Percentiles rank a stretch among this genome's conserved stretches.
Evolutionary conservation across 176 grass and related monocot species (phyloP).

Genomic region (Carex kokanica): DNA sequence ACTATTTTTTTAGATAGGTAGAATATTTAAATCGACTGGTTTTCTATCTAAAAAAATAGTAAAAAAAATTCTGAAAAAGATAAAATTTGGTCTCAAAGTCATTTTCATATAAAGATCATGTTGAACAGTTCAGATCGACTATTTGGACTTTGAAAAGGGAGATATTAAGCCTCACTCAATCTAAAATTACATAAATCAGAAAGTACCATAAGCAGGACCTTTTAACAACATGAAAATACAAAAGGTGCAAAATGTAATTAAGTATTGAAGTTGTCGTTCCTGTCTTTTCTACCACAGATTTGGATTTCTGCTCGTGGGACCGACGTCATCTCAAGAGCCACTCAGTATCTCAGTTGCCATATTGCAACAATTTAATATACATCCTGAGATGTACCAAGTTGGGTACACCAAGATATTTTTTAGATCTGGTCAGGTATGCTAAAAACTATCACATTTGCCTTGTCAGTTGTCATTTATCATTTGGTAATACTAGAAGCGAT

Average conservation of each 20-base stretch:
- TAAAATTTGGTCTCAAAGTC: no score
- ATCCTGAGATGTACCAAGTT: constrained; percentile 95
- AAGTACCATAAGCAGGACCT: not conserved
- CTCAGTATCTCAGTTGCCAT: constrained; percentile 82
- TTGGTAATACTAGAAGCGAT: not conserved
- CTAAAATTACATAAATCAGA: constrained; percentile 6
- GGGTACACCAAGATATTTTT: constrained; percentile 98
- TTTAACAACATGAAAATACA: not conserved
- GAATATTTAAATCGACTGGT: no score
- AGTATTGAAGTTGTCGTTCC: constrained; percentile 23
- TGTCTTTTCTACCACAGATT: constrained; percentile 51
- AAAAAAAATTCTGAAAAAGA: no score
- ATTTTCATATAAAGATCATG: no score
- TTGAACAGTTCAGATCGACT: no score
- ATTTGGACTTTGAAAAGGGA: no score
- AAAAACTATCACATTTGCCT: constrained; percentile 29
- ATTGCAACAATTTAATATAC: constrained; percentile 78
- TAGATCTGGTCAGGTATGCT: constrained; percentile 75
- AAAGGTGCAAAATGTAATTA: not conserved
- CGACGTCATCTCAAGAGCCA: constrained; percentile 44
- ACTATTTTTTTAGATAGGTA: no score
- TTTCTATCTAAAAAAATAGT: no score
- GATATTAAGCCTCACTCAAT: no score
- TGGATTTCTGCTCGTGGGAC: constrained; percentile 57
- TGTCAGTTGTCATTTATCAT: not conserved